Conservation (phyloP, 2,329 filamentous ascomycete genomes). For the Fusarium sororula region DNA sequence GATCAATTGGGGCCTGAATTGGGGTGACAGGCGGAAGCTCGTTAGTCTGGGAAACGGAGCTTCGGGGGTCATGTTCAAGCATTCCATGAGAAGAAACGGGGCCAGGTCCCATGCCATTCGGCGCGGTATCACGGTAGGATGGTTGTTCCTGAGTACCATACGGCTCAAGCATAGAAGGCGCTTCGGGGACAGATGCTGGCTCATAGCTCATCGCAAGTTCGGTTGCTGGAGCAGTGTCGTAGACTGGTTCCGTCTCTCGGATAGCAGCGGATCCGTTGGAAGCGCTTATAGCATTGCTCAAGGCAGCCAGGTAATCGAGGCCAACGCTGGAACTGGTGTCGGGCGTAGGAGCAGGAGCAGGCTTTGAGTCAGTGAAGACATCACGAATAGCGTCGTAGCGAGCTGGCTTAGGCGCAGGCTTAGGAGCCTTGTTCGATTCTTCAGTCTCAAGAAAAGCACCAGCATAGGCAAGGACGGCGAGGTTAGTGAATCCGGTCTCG, state of each 20-base stretch:
- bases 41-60: slow-evolving; percentile 33
- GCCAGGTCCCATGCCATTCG: slow-evolving; percentile 8
- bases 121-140: slow-evolving; percentile 10
- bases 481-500: slow-evolving; percentile 40
- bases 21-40: slow-evolving; percentile 37
- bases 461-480: slow-evolving; percentile 47
- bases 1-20: slow-evolving; percentile 36
- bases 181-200: slow-evolving; percentile 10
- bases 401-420: slow-evolving; percentile 44
- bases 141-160: slow-evolving; percentile 12
- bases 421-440: slow-evolving; percentile 38
- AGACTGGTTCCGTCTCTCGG: neutral
- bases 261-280: slow-evolving; percentile 32
- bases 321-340: slow-evolving; percentile 37
- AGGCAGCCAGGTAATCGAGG: slow-evolving; percentile 48
- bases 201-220: slow-evolving; percentile 19
- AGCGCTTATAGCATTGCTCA: slow-evolving; percentile 47
- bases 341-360: slow-evolving; percentile 39
- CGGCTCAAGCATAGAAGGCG: slow-evolving; percentile 9
- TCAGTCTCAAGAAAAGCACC: slow-evolving; percentile 45
- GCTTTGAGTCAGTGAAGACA: slow-evolving; percentile 52
- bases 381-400: slow-evolving; percentile 53
- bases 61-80: slow-evolving; percentile 35
- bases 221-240: neutral
- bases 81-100: slow-evolving; percentile 10